Evolutionary conservation across 2,329 filamentous ascomycete species (phyloP).

Genomic region (Elsinoe australis): DNA sequence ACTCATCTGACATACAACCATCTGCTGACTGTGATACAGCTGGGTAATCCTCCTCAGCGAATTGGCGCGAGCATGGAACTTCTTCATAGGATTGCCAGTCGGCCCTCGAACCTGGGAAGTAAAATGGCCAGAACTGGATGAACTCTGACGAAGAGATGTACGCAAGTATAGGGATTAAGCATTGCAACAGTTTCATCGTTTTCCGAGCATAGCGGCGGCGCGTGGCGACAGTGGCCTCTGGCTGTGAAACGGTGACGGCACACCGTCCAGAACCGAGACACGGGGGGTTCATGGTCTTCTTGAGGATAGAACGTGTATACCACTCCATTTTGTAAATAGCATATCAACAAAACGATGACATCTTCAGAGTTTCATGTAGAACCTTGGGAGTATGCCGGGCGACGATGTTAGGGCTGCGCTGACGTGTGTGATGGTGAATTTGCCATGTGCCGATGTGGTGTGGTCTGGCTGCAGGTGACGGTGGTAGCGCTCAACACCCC

Average conservation of each 20-base stretch:
- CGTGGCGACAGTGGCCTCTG: background rate
- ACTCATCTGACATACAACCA: background rate
- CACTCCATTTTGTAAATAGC: background rate
- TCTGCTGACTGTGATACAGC: slow-evolving; percentile 21
- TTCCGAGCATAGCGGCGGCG: slow-evolving; percentile 16
- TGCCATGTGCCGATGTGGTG: too few species aligned
- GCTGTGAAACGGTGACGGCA: slow-evolving; percentile 13
- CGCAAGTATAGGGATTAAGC: slow-evolving; percentile 12
- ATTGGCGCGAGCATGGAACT: slow-evolving; percentile 49
- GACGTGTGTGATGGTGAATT: too few species aligned
- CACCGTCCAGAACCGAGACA: slow-evolving; percentile 10
- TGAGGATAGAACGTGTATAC: background rate
- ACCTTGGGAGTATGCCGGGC: too few species aligned
- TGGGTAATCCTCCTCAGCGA: slow-evolving; percentile 48
- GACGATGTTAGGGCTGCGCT: background rate
- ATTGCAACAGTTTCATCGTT: slow-evolving; percentile 15
- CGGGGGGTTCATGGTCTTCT: background rate
- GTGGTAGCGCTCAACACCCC: background rate
- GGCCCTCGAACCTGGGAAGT: slow-evolving; percentile 51
- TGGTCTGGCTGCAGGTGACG: slow-evolving; percentile 2
- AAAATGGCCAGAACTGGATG: slow-evolving; percentile 33
- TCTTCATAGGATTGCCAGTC: slow-evolving; percentile 55
- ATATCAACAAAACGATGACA: background rate
- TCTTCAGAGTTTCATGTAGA: too few species aligned
- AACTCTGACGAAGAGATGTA: slow-evolving; percentile 22